Base-by-base conservation (phyloP, 164 flowering plant species). In the Litsea cubeba region DNA sequence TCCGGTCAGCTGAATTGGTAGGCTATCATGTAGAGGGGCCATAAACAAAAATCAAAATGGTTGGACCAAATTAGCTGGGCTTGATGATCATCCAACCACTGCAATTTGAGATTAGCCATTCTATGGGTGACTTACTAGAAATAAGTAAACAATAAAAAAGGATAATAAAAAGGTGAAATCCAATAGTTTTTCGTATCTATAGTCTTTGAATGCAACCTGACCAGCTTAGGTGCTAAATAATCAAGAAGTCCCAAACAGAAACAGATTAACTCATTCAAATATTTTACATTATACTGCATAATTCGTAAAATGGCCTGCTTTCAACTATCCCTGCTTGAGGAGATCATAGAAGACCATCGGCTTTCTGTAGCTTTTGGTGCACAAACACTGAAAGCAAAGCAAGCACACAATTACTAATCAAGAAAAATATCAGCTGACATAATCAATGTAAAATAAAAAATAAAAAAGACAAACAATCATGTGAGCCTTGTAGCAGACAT, bases 311-410 rank as follows among this genome's bases (percentile, higher is more conserved):
- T 60, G 63, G 17, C 23, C 11, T 63, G 28, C 4, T 63, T 66
- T 14, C 69, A 66, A 30, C 69, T 75, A 69, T 46, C 75, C 79
- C 32, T 80, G 77, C 22, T 69, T 75, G 30, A 92, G 90, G 58
- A 91, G 75, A 85, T 94, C 89, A 76, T 86, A 91, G 83, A 84
- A 92, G 46, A 92, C 88, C 77, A 81, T 71, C 25, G 98, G 98
- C 80, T 89, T 90, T 77, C 69, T 88, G 84, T 78, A 88, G 32
- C 78, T 83, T 54, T 85, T 76, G 11, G 75, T 77, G 80, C 83
- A 85, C 66, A 94, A 62, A 12, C 78, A 88, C 98, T 94, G 84
- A 64, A 81, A 71, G 18, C 40, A 71, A 62, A 35, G 60, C n/a
- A 54, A 46, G 32, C 51, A 65, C 51, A 18, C 22, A n/a, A 40